Evolutionary conservation across 2,329 filamentous ascomycete species (phyloP).

Genomic region (Knufia fluminis): DNA sequence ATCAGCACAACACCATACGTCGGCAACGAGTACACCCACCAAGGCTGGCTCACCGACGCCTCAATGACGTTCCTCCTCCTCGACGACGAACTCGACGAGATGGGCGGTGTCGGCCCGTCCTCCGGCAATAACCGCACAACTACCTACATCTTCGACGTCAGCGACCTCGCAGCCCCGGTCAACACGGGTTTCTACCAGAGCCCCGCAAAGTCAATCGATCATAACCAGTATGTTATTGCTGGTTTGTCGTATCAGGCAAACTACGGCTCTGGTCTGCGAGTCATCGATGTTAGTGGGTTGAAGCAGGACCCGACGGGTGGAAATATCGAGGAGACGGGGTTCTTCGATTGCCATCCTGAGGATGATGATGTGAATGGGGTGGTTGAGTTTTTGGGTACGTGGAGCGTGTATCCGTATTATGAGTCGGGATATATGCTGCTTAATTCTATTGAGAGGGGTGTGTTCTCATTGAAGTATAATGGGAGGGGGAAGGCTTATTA

Average conservation of each 20-base stretch:
- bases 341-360: conserved; percentile 10
- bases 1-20: conserved; percentile 48
- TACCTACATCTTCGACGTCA: conserved; percentile 45
- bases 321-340: conserved; percentile 7
- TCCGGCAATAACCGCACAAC: conserved; percentile 36
- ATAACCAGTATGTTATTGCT: conserved; percentile 42
- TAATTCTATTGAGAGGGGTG: conserved; percentile 45
- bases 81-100: conserved; percentile 48
- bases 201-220: conserved; percentile 37
- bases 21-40: conserved; percentile 51
- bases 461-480: conserved; percentile 25
- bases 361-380: conserved; percentile 25
- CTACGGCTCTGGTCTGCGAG: conserved; percentile 41
- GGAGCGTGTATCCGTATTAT: conserved; percentile 43
- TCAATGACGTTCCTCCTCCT: conserved; percentile 29
- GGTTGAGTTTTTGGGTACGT: conserved; percentile 38
- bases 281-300: conserved; percentile 25
- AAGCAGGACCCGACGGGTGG: conserved; percentile 34
- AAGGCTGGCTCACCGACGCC: conserved; percentile 30
- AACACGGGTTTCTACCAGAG: conserved; percentile 37
- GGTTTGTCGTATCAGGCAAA: conserved; percentile 42
- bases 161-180: conserved; percentile 34
- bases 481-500: too few relatives aligned
- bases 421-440: conserved; percentile 42
- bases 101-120: conserved; percentile 17